Percentiles rank a stretch among this genome's conserved stretches.
Conservation (phyloP, 2,329 filamentous ascomycete genomes). For the Ophiostoma tasmaniense region DNA sequence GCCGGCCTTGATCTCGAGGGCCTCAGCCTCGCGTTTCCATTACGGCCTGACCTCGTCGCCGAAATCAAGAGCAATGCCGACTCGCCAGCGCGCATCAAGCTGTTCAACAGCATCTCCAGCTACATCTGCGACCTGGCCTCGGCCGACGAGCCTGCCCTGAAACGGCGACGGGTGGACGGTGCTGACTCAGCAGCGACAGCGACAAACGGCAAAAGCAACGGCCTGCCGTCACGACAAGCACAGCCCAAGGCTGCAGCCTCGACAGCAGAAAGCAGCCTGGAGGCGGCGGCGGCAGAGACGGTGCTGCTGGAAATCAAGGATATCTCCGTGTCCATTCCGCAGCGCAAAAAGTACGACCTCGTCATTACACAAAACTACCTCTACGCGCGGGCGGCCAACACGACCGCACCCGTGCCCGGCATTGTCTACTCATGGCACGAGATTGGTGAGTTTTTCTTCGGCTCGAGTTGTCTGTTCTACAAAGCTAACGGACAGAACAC, state of each 20-base stretch:
- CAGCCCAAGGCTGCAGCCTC: neutral
- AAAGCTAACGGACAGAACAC: slow-evolving; percentile 32
- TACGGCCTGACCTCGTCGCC: slow-evolving; percentile 47
- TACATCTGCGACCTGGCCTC: slow-evolving; percentile 40
- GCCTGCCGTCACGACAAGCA: slow-evolving; percentile 16
- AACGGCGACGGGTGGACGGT: slow-evolving; percentile 44
- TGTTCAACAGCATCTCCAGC: slow-evolving; percentile 50
- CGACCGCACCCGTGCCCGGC: slow-evolving; percentile 42
- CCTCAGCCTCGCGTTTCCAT: slow-evolving; percentile 41
- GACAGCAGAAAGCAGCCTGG: slow-evolving; percentile 18
- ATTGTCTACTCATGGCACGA: slow-evolving; percentile 53
- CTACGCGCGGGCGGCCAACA: slow-evolving; percentile 47
- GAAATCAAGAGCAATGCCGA: slow-evolving; percentile 48
- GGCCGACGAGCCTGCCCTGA: slow-evolving; percentile 33
- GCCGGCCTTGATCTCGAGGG: neutral
- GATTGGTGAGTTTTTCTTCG: slow-evolving; percentile 33
- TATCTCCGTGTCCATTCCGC: slow-evolving; percentile 57
- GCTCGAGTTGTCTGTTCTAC: neutral
- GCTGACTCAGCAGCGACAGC: neutral
- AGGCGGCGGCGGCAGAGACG: slow-evolving; percentile 34
- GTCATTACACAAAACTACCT: slow-evolving; percentile 53
- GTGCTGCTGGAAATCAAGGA: slow-evolving; percentile 55
- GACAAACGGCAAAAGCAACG: slow-evolving; percentile 14
- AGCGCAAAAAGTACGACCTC: slow-evolving; percentile 59
- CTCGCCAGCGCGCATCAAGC: slow-evolving; percentile 38